Conservation (phyloP, 345 rosid genomes). For the Citrus glauca region DNA sequence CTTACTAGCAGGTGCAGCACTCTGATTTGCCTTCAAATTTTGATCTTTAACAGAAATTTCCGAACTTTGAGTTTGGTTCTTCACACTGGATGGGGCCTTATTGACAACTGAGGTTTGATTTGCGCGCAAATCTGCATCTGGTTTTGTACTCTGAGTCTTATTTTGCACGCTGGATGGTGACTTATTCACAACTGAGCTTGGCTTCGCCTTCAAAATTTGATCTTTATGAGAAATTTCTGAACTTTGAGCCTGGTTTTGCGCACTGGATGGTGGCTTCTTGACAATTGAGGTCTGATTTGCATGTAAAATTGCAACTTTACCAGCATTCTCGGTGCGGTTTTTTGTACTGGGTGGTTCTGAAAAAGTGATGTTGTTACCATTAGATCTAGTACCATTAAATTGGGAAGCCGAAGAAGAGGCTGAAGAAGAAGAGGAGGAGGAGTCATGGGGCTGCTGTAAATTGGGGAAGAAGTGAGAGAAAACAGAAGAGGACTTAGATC, state of each 20-base stretch:
- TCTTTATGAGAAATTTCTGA: slow-evolving; percentile 15
- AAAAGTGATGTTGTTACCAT: slow-evolving; percentile 10
- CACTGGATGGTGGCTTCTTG: not conserved
- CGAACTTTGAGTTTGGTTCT: slow-evolving; percentile 14
- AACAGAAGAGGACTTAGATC: slow-evolving; percentile 59
- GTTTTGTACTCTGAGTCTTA: slow-evolving; percentile 7
- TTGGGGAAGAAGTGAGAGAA: slow-evolving; percentile 45
- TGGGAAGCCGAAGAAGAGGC: slow-evolving; percentile 10
- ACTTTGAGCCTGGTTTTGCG: slow-evolving; percentile 9
- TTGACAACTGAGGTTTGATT: slow-evolving; percentile 9
- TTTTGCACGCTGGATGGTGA: slow-evolving; percentile 1
- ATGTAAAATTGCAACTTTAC: slow-evolving; percentile 7
- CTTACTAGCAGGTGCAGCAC: slow-evolving; percentile 17
- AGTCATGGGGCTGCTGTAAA: not conserved
- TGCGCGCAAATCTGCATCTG: slow-evolving; percentile 7
- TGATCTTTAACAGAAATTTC: slow-evolving; percentile 18
- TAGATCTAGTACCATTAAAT: slow-evolving; percentile 22
- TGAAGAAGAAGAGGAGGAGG: too few species aligned
- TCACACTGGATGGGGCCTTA: slow-evolving; percentile 1
- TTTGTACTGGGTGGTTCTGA: slow-evolving; percentile 14
- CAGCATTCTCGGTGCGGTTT: slow-evolving; percentile 16
- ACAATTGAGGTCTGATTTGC: slow-evolving; percentile 10
- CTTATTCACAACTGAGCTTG: not conserved
- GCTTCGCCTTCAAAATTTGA: not conserved
- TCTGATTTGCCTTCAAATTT: slow-evolving; percentile 26